Evolutionary conservation across 257 asterid species (phyloP), one percentile per base, ranked within the genome.

Genomic region (Petunia axillaris): DNA sequence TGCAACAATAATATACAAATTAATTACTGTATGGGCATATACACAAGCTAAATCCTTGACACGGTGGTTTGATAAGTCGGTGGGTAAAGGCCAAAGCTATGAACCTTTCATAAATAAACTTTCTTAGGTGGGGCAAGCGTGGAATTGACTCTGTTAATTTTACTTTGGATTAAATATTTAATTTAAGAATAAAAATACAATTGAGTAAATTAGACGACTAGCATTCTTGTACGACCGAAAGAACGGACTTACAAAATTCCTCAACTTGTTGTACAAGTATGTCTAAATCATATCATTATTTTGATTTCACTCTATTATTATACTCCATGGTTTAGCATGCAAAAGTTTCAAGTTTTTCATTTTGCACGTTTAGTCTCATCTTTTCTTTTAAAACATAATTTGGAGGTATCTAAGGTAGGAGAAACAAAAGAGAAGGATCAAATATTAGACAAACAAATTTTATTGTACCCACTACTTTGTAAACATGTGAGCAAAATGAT

Each of bases 81-180:
- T 57, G 76, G 40, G 64, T 15, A 55, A 16, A 54, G 14, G 15
- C 50, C 10, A 1, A 44, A 36, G 46, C 11, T 10, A 8, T 44
- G 64, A 4, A 63, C 25, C 46, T 67, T 82, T 57, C 41, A 11
- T 36, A 25, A 25, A 25, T 75, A 2, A 13, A 48, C n/a, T 10
- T 75, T 64, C 62, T 64, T 39, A 59, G 6, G 81, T 13, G 70
- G 37, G 80, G 14, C 50, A 75, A 55, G 78, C 44, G 59, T 36
- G 81, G 64, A 40, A 38, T 50, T 14, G 52, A 37, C 66, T 64
- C 64, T 9, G 25, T 16, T 41, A 57, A 35, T 58, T 70, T 40
- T 50, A 50, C 77, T 73, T 71, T 71, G 10, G 11, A 48, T 35
- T 71, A 10, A 2, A 71, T 10, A 48, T 2, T 71, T 46, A 16